Base-by-base conservation (phyloP, 2,329 filamentous ascomycete genomes). In the Coniochaeta sp. region DNA sequence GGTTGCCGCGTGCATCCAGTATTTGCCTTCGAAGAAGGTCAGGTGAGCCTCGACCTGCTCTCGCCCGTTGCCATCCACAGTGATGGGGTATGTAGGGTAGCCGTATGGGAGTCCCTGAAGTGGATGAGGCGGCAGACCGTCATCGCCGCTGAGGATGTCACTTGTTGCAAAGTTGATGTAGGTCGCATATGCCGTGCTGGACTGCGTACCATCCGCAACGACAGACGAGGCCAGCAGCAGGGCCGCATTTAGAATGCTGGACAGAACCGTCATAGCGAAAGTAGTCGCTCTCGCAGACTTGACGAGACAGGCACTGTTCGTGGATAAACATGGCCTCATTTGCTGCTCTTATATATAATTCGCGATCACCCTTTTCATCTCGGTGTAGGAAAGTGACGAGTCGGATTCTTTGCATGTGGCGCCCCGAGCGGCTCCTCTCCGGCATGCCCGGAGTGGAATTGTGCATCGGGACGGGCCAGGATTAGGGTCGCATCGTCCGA, bases 1-100 rank as follows among this genome's bases (percentile, higher is more conserved):
- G 36, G 57, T 58, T 22, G 57, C 57, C 40, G 38, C 22, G n/a
- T 58, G 38, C 57, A 58, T 58, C 34, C 38, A 58, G 40, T 58
- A 58, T 17, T 40, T 44, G 57, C 57, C 57, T 22, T 58, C 57
- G 26, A 19, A 58, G 57, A 38, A 58, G 36, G 34, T 58, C 26
- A 58, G 5, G 36, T 58, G 57, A 28, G 57, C 57, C 22, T 58
- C 57, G 17, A 40, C 38, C 40, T 43, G 34, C 57, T 58, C 57
- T 28, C 34, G 34, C 4, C 57, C 57, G 26, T 58, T 44, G 34
- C 57, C 57, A 31, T 58, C 57, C 8, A 58, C 57, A 31, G 36
- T 47, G 40, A 44, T 44, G 19, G 57, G 57, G 19, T 58, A 58
- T 6, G 38, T 44, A 24, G 57, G 57, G n/a, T 44, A 33, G 7